Conservation (phyloP, 306 rosid species). For the Argentina anserina region DNA sequence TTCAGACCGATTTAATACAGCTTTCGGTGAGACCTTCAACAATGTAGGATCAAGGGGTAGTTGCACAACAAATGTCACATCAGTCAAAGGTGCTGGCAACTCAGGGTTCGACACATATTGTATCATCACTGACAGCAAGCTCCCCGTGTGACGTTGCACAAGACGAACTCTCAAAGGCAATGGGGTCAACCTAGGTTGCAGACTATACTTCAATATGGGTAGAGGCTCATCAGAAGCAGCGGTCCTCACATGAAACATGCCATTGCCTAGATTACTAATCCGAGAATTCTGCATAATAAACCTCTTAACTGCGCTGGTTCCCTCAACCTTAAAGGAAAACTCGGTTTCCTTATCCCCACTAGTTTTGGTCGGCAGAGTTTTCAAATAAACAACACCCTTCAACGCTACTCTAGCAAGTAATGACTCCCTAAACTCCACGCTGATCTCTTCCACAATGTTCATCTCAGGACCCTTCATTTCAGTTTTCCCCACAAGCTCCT, state of each 20-base stretch:
- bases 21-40: constrained; percentile 89
- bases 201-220: constrained; percentile 76
- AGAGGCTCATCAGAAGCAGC: constrained; percentile 68
- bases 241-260: constrained; percentile 85
- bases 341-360: constrained; percentile 86
- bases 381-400: constrained; percentile 75
- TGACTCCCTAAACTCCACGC: constrained; percentile 88
- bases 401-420: constrained; percentile 81
- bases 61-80: constrained; percentile 71
- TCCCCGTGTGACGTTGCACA: constrained; percentile 77
- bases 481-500: constrained; percentile 48
- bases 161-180: constrained; percentile 91
- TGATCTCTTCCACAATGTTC: constrained; percentile 70
- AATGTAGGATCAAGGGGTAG: constrained; percentile 85
- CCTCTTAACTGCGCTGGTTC: constrained; percentile 68
- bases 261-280: constrained; percentile 75
- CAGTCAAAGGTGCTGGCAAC: constrained; percentile 63
- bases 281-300: constrained; percentile 76
- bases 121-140: constrained; percentile 83
- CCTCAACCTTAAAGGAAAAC: constrained; percentile 81
- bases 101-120: constrained; percentile 80
- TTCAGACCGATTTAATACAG: constrained; percentile 74
- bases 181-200: constrained; percentile 76
- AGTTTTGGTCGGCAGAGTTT: constrained; percentile 70
- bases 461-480: constrained; percentile 95